Percentiles rank a stretch among this genome's conserved stretches.
Evolutionary conservation across 2,329 filamentous ascomycete species (phyloP).

Genomic region (Eutypa lata): DNA sequence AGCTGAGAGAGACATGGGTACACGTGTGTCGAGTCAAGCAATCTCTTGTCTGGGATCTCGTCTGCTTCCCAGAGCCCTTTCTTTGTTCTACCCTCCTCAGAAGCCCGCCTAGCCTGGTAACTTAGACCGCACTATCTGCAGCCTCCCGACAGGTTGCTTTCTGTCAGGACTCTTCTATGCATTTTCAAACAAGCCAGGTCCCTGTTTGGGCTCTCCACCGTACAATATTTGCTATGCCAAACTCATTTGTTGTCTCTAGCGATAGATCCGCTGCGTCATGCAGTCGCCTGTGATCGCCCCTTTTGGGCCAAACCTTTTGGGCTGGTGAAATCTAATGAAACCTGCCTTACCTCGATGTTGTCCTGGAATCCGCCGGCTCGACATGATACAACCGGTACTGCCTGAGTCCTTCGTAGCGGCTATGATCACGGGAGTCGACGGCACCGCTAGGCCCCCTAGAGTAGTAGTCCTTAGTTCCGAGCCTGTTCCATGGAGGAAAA

Average conservation of each 20-base stretch:
- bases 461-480: constrained; percentile 16
- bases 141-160: constrained; percentile 39
- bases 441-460: constrained; percentile 19
- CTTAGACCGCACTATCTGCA: constrained; percentile 45
- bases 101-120: constrained; percentile 32
- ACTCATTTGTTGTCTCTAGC: constrained; percentile 36
- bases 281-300: constrained; percentile 37
- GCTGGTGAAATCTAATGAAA: constrained; percentile 38
- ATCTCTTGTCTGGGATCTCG: constrained; percentile 34
- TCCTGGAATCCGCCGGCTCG: constrained; percentile 20
- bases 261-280: constrained; percentile 36
- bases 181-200: constrained; percentile 36
- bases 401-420: constrained; percentile 22
- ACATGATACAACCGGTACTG: constrained; percentile 23
- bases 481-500: constrained; percentile 14
- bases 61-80: constrained; percentile 32
- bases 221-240: constrained; percentile 40
- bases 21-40: constrained; percentile 57
- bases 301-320: constrained; percentile 30
- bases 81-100: constrained; percentile 45
- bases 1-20: constrained; percentile 30
- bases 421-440: constrained; percentile 24
- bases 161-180: constrained; percentile 36
- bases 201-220: constrained; percentile 37
- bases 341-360: constrained; percentile 34